phyloP scores from a whole-genome alignment of 1,139 yeast species.

The Hansenula anomala region DNA sequence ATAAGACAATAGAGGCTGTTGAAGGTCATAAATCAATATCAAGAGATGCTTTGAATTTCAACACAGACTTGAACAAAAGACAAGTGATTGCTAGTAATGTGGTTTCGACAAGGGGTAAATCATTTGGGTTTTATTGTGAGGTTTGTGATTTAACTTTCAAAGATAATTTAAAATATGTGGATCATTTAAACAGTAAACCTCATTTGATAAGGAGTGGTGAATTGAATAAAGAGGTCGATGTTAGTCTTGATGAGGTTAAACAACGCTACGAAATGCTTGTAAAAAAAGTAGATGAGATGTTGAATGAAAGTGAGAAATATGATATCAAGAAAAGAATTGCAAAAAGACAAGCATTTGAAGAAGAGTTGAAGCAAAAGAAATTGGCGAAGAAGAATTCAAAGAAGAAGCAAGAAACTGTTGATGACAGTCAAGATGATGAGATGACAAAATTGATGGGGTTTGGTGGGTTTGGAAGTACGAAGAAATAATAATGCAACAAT shows the following conservation, averaged over 20 bases:
- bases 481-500: conserved; percentile 18
- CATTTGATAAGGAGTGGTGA: conserved; percentile 41
- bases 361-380: conserved; percentile 28
- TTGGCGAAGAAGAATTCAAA: conserved; percentile 15
- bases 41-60: conserved; percentile 31
- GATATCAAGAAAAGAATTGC: conserved; percentile 41
- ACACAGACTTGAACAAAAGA: conserved; percentile 39
- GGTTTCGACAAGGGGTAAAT: conserved; percentile 49
- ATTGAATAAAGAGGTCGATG: conserved; percentile 27
- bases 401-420: conserved; percentile 9
- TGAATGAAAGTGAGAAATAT: conserved; percentile 26
- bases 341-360: conserved; percentile 37
- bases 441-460: conserved; percentile 58
- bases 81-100: conserved; percentile 37
- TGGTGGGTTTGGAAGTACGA: conserved; percentile 37
- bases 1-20: conserved; percentile 12
- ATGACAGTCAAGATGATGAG: conserved; percentile 24
- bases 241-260: conserved; percentile 31
- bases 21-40: conserved; percentile 9
- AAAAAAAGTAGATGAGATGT: conserved; percentile 16
- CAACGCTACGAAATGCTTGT: conserved; percentile 21
- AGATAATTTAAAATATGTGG: conserved; percentile 75
- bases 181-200: conserved; percentile 73
- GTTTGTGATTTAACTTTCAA: conserved; percentile 74
- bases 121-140: conserved; percentile 80